Conservation (phyloP, 2,329 filamentous ascomycete genomes). For the Colletotrichum sp. region DNA sequence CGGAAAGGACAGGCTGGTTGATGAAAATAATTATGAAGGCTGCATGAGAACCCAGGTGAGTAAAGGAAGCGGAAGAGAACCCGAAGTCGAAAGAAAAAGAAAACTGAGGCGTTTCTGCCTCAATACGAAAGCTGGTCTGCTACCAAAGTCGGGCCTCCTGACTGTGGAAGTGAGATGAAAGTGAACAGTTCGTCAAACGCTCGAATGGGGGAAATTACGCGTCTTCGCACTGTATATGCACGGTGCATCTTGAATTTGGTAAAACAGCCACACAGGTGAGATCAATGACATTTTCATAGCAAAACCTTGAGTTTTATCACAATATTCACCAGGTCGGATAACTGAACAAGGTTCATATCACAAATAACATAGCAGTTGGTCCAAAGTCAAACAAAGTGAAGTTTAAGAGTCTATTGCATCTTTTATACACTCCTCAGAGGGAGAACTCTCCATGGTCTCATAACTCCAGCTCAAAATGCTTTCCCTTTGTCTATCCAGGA, state of each 20-base stretch:
- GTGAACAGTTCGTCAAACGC: constrained; percentile 15
- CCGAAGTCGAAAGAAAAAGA: neutral
- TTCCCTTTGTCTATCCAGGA: neutral
- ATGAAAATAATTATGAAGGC: neutral
- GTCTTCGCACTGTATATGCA: constrained; percentile 10
- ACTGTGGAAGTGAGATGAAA: neutral
- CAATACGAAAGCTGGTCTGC: neutral
- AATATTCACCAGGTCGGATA: neutral
- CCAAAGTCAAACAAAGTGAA: neutral
- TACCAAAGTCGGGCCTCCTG: neutral
- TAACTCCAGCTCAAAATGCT: neutral
- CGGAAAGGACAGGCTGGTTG: neutral
- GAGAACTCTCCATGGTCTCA: neutral
- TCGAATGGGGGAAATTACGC: neutral
- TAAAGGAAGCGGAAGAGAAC: neutral
- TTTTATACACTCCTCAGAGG: constrained; percentile 14
- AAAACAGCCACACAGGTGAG: neutral
- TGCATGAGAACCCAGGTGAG: neutral
- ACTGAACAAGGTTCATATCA: neutral
- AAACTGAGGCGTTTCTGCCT: neutral
- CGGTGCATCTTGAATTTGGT: neutral
- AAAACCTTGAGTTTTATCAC: neutral
- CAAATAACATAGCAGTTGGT: neutral
- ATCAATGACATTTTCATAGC: neutral
- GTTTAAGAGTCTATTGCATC: constrained; percentile 20